Base-by-base conservation (phyloP, 768 basidiomycete species). In the Lactarius pseudohatsudake region DNA sequence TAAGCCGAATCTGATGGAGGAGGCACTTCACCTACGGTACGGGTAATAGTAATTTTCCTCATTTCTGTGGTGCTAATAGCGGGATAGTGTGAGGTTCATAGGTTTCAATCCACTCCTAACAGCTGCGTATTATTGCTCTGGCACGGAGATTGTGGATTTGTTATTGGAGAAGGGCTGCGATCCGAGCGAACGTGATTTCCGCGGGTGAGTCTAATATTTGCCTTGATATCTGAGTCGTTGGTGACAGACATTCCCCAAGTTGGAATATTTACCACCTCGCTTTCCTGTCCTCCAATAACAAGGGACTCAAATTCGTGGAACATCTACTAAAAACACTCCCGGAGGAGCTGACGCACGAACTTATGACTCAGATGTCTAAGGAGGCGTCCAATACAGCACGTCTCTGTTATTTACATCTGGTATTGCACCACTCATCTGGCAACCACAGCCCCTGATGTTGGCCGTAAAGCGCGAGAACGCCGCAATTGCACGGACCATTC, bases 231-330 rank as follows among this genome's bases (percentile, higher is more conserved):
- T 1, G 38, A 50, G 7, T 34, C n/a, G 30, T 18, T 28, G 15
- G 5, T 62, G 57, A 66, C 59, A 18, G 57, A 18, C 15, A 20
- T 40, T 47, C 28, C 56, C 56, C 32, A 64, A 88, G 86, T 6
- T 84, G 79, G 78, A 88, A 88, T 70, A 80, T 87, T 26, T 83
- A 81, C 65, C 87, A 88, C 72, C 74, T 80, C 18, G 72, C 83
- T 43, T 81, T 79, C 70, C 43, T 70, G 0, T 57, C 62, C 0
- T 75, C 74, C 55, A 58, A 76, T 9, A 64, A 69, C 8, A 72
- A 76, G 2, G 64, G 80, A 20, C 5, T 59, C 2, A 61, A 64
- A 15, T 62, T 74, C n/a, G 71, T 86, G 18, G 73, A 79, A 32
- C 78, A 84, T 70, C 70, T 85, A 1, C 71, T 86, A 5, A 72